Evolutionary conservation across 2,329 filamentous ascomycete species (phyloP), one percentile per base, ranked within the genome.

Genomic region (Cytospora paraplurivora): DNA sequence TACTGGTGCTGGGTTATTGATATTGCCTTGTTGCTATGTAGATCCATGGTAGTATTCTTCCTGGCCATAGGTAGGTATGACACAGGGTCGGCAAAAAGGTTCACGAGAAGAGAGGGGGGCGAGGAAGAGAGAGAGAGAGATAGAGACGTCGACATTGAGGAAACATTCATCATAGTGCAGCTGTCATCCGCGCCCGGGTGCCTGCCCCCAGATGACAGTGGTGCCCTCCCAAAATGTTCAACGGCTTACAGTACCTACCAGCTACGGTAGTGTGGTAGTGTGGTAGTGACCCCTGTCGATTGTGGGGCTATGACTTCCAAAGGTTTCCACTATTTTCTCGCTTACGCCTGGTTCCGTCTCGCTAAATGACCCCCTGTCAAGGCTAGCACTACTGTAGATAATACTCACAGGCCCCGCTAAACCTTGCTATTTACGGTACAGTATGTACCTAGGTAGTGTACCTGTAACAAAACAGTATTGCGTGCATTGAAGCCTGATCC

Each of bases 331-430:
- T 56, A 41, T 21, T 38, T 33, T 2, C 57, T 64, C 62, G 62
- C 62, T 61, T 64, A 55, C 44, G 62, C 62, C 34, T 19, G 57
- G 56, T 56, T 49, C 57, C 62, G 62, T 54, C 38, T 49, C 38
- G 59, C 59, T 55, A 55, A 61, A 27, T 27, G 4, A 3, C 2
- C 49, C 51, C 59, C 59, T 37, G 59, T 61, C 59, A 61, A 41
- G 33, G 51, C 51, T 27, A 55, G 56, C 47, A 35, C 21, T 41
- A 32, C 33, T 27, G 49, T n/a, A 50, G 37, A 21, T 61, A n/a
- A 55, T 7, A 37, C 44, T 41, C 13, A 17, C 27, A 33, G 12
- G n/a, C 11, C 33, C 44, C 10, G 19, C 27, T 4, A 50, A 56
- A 56, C 54, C 21, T 35, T 50, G 56, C 19, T 1, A n/a, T 2